Evolutionary conservation across 2,329 filamentous ascomycete genomes (phyloP).

Genomic region (Monosporascus sp.): DNA sequence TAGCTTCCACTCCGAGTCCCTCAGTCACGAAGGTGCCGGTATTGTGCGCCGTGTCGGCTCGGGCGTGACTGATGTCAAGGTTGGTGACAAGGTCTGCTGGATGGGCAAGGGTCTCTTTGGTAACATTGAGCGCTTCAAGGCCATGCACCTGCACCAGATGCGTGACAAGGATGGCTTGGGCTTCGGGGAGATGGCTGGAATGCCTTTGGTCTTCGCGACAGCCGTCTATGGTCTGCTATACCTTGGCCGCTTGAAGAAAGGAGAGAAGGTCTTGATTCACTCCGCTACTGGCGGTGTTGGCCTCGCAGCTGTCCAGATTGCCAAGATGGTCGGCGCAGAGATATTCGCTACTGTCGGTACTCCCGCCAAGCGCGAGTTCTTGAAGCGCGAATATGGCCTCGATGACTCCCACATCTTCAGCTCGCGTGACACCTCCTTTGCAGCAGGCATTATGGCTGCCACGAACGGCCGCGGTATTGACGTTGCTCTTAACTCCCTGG

Average conservation of each 20-base stretch:
- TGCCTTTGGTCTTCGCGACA: slow-evolving; percentile 35
- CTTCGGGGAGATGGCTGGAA: slow-evolving; percentile 17
- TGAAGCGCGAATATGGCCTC: slow-evolving; percentile 30
- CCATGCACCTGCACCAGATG: slow-evolving; percentile 29
- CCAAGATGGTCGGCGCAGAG: slow-evolving; percentile 30
- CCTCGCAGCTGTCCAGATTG: slow-evolving; percentile 37
- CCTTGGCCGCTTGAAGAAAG: slow-evolving; percentile 21
- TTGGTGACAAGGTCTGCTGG: slow-evolving; percentile 24
- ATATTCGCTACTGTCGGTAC: slow-evolving; percentile 37
- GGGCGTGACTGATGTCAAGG: slow-evolving; percentile 7
- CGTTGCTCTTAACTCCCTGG: slow-evolving; percentile 39
- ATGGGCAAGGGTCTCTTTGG: slow-evolving; percentile 31
- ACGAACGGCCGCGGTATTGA: slow-evolving; percentile 33
- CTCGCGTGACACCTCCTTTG: slow-evolving; percentile 32
- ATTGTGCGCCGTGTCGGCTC: slow-evolving; percentile 11
- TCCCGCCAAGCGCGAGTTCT: slow-evolving; percentile 29
- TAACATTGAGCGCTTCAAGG: slow-evolving; percentile 28
- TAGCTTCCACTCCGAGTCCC: slow-evolving; percentile 4
- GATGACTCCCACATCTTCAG: slow-evolving; percentile 31
- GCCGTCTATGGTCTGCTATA: slow-evolving; percentile 38
- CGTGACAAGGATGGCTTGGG: slow-evolving; percentile 9
- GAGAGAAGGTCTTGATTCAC: slow-evolving; percentile 36
- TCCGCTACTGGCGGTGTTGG: slow-evolving; percentile 40
- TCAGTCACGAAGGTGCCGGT: slow-evolving; percentile 14
- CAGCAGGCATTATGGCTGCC: slow-evolving; percentile 23